phyloP scores from a whole-genome alignment of 208 protist genomes.

The Acanthamoeba triangularis region DNA sequence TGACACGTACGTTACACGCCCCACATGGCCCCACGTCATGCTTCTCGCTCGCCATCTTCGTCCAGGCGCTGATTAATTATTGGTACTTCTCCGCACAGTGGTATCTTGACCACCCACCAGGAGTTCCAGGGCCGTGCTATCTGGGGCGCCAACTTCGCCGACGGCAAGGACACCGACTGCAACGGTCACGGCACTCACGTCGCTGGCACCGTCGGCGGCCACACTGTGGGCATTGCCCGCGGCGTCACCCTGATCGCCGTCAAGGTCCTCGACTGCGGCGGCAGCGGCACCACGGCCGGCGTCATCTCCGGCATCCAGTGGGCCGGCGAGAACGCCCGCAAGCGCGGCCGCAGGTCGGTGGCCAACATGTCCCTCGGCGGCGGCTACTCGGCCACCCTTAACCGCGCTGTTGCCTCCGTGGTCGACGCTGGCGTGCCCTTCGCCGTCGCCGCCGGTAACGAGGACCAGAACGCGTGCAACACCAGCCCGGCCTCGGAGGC shows the following conservation, averaged over 20 bases:
- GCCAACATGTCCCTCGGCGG: conserved; percentile 82
- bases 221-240: conserved; percentile 14
- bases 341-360: conserved; percentile 35
- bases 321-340: conserved; percentile 59
- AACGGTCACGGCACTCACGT: conserved; percentile 83
- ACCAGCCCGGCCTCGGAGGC: conserved; percentile 62
- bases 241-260: conserved; percentile 69
- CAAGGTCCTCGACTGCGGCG: conserved; percentile 78
- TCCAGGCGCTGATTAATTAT: background rate
- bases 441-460: conserved; percentile 79
- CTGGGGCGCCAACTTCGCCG: conserved; percentile 76
- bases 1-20: conserved; percentile 41
- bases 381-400: conserved; percentile 52
- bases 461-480: conserved; percentile 77
- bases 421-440: conserved; percentile 73
- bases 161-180: conserved; percentile 65
- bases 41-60: background rate
- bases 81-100: background rate
- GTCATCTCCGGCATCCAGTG: conserved; percentile 78
- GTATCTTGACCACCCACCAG: conserved; percentile 59
- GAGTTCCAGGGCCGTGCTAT: conserved; percentile 68
- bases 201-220: conserved; percentile 62
- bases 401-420: conserved; percentile 64
- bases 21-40: background rate
- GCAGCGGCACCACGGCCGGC: conserved; percentile 66